Evolutionary conservation across 2,329 filamentous ascomycete species (phyloP).

Genomic region (Westerdykella aurantiaca): DNA sequence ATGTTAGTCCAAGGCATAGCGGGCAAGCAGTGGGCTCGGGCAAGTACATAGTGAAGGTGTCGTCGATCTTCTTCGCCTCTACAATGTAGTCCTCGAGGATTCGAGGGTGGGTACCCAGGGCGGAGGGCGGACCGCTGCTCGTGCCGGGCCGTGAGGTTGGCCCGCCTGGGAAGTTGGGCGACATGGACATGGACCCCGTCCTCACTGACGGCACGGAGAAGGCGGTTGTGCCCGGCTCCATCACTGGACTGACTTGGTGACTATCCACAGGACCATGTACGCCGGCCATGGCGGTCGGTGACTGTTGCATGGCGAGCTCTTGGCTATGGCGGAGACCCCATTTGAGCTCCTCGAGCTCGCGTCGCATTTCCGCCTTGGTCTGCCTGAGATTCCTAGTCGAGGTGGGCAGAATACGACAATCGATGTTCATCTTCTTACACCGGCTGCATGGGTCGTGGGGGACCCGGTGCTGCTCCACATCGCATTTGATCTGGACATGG

Average conservation of each 20-base stretch:
- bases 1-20: constrained; percentile 9
- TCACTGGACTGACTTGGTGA: constrained; percentile 19
- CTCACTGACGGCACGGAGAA: constrained; percentile 25
- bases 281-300: constrained; percentile 14
- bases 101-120: constrained; percentile 19
- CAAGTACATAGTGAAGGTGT: constrained; percentile 30
- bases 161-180: constrained; percentile 18
- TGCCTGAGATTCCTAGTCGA: constrained; percentile 34
- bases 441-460: constrained; percentile 33
- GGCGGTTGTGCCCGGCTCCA: constrained; percentile 20
- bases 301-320: constrained; percentile 16
- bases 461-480: constrained; percentile 35
- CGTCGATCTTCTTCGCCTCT: constrained; percentile 29
- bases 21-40: background rate
- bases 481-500: constrained; percentile 31
- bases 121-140: constrained; percentile 15
- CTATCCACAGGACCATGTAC: constrained; percentile 11
- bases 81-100: constrained; percentile 29
- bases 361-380: constrained; percentile 36
- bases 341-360: constrained; percentile 32
- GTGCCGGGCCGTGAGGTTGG: constrained; percentile 18
- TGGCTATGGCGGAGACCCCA: constrained; percentile 30
- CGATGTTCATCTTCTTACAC: constrained; percentile 33
- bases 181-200: constrained; percentile 25
- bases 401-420: constrained; percentile 33